Conservation (phyloP, 306 rosid species). For the Trifolium repens region DNA sequence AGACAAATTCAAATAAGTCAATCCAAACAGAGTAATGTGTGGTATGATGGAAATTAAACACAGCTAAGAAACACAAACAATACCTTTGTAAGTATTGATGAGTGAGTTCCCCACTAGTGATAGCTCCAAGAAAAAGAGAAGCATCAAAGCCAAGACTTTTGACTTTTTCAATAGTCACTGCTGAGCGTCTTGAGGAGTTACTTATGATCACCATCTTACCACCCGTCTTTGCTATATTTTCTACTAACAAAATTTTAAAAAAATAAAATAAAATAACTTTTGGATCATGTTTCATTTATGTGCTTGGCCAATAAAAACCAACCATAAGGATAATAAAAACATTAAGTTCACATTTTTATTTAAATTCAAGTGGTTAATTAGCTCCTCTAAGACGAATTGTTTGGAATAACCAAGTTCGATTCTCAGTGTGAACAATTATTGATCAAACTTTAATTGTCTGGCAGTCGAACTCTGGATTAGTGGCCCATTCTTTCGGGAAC, state of each 20-base stretch:
- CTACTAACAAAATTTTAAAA: slow-evolving; percentile 53
- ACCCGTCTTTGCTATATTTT: slow-evolving; percentile 72
- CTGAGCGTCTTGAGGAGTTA: slow-evolving; percentile 94
- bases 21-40: not conserved
- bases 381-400: no score
- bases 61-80: slow-evolving; percentile 1
- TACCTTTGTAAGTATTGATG: slow-evolving; percentile 78
- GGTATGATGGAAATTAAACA: slow-evolving; percentile 30
- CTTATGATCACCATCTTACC: slow-evolving; percentile 93
- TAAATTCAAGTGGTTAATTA: no score
- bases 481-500: no score
- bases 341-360: no score
- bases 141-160: slow-evolving; percentile 85
- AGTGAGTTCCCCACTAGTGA: slow-evolving; percentile 93
- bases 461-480: no score
- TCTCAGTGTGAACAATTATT: no score
- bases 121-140: slow-evolving; percentile 78
- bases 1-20: not conserved
- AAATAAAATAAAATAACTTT: no score
- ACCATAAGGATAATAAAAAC: not conserved
- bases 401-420: no score
- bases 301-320: not conserved
- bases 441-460: no score
- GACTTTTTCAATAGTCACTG: slow-evolving; percentile 77
- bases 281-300: not conserved